phyloP scores from a whole-genome alignment of 176 grass and related monocot genomes.

The Ensete glaucum region DNA sequence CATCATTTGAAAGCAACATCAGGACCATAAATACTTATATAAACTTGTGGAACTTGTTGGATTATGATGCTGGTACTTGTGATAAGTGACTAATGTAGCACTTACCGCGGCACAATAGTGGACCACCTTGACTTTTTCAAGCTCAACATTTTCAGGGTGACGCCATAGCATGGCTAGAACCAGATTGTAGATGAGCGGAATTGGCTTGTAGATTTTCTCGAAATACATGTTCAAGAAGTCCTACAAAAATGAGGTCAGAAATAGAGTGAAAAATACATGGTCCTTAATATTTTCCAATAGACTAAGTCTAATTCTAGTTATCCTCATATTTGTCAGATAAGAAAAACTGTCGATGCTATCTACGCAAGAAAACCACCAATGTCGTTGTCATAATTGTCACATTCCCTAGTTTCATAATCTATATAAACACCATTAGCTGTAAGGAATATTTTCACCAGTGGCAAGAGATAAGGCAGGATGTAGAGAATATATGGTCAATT shows the following conservation, averaged over 20 bases:
- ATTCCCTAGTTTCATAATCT: too few relatives aligned
- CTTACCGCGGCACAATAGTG: slow-evolving; percentile 12
- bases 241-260: background rate
- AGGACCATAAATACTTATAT: background rate
- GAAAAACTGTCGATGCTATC: too few relatives aligned
- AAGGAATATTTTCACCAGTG: too few relatives aligned
- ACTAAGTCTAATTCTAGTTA: too few relatives aligned
- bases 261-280: background rate
- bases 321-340: too few relatives aligned
- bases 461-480: too few relatives aligned
- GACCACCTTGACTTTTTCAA: slow-evolving; percentile 7
- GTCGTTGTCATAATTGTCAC: too few relatives aligned
- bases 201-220: slow-evolving; percentile 7
- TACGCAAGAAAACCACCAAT: too few relatives aligned
- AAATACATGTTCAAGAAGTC: slow-evolving; percentile 16
- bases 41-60: background rate
- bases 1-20: background rate
- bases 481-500: too few relatives aligned
- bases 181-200: slow-evolving; percentile 3
- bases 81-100: background rate
- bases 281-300: too few relatives aligned
- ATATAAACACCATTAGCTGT: too few relatives aligned
- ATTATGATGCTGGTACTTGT: background rate
- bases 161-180: slow-evolving; percentile 12
- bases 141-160: slow-evolving; percentile 5